Evolutionary conservation across 2,329 filamentous ascomycete genomes (phyloP).

Genomic region (Alternaria dauci): DNA sequence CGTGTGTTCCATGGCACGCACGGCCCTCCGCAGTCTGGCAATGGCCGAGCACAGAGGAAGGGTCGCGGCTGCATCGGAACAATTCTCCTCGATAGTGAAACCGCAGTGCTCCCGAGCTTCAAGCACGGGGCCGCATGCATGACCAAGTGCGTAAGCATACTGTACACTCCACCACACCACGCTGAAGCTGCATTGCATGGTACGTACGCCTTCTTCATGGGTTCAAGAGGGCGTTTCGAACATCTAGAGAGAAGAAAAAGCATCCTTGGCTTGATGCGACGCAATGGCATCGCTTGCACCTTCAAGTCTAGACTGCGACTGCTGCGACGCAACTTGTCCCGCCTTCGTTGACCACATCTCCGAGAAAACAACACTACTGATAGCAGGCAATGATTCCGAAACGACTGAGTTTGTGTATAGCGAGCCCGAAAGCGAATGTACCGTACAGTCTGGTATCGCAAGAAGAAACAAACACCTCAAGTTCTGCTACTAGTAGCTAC

Average conservation of each 20-base stretch:
- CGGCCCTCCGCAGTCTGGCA: slow-evolving; percentile 5
- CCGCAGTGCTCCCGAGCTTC: background rate
- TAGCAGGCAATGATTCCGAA: background rate
- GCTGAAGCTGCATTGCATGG: background rate
- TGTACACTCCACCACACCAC: background rate
- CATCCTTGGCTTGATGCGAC: background rate
- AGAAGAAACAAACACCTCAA: background rate
- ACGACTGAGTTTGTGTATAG: slow-evolving; percentile 2
- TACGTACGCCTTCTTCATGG: background rate
- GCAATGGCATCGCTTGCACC: background rate
- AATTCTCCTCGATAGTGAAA: slow-evolving; percentile 7
- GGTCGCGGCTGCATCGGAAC: slow-evolving; percentile 3
- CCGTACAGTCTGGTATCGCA: background rate
- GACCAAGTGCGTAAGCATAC: background rate
- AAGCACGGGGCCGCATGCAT: background rate
- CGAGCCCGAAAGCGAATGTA: slow-evolving; percentile 1
- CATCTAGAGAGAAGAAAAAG: background rate
- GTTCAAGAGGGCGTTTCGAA: background rate
- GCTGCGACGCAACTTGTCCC: background rate
- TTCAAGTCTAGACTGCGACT: background rate
- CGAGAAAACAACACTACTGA: background rate
- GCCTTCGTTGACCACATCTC: background rate
- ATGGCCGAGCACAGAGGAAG: background rate
- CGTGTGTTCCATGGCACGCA: slow-evolving; percentile 9
- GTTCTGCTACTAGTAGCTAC: background rate